Evolutionary conservation across 2,329 filamentous ascomycete species (phyloP), one percentile per base, ranked within the genome.

Genomic region (Diaporthe nobilis): DNA sequence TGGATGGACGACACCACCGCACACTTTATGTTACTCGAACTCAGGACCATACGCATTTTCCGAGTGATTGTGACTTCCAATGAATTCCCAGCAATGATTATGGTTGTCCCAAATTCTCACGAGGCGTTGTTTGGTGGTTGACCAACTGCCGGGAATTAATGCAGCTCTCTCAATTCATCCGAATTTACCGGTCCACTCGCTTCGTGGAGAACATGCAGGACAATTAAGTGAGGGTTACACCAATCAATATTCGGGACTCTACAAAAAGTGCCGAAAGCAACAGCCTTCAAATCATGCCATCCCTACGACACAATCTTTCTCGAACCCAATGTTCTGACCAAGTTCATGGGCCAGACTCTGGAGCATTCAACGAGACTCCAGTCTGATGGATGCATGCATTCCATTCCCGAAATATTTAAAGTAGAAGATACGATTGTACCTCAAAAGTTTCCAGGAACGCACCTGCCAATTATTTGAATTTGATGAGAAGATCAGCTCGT

Each of bases 111-210:
- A 5, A 42, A 28, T 8, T 31, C 39, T 42, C 49, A 55, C 34
- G 34, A 42, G 15, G n/a, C n/a, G 12, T 22, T 10, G 4, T 68
- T 22, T 22, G 34, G 15, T 31, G 34, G 34, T 12, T 55, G n/a
- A 15, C 2, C 22, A 70, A 70, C n/a, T 70, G 49, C 65, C 65
- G 47, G 49, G 51, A 70, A 55, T 55, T 42, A 31, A 55, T 55
- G 49, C 47, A 70, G 49, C 15, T 20, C 31, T 42, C n/a, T 22
- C 5, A 15, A 70, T 70, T 70, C 65, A 42, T 12, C 65, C 65
- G 31, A 28, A 70, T 70, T 70, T 70, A n/a, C 65, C 65, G 65
- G 65, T 39, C 65, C 47, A 55, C 49, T 70, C 34, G 42, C 13
- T 22, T 28, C 1, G 3, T 1, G 34, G 34, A 20, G 22, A 13